phyloP scores from a whole-genome alignment of 305 asterid species.

The Solanum chacoense region DNA sequence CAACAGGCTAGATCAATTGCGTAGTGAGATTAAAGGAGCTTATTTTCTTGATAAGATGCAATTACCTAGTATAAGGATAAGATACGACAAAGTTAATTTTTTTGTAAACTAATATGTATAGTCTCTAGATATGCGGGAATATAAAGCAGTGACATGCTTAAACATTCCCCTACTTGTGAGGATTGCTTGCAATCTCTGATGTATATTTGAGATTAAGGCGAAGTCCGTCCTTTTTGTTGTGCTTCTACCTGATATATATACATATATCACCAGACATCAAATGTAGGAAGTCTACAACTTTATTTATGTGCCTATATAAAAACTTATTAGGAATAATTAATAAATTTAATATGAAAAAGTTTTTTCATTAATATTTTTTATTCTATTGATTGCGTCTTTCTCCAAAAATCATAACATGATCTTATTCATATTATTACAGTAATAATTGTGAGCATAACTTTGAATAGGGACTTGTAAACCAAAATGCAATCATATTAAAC shows the following conservation, averaged over 20 bases:
- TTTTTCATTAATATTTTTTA: neutral
- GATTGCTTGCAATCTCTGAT: no score
- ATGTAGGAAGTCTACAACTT: neutral
- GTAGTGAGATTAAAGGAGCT: neutral
- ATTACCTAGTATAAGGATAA: no score
- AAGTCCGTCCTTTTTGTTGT: no score
- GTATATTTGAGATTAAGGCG: no score
- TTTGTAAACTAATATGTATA: no score
- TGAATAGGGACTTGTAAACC: slow-evolving; percentile 41
- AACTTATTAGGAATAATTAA: neutral
- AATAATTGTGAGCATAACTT: slow-evolving; percentile 24
- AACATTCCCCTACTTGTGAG: no score
- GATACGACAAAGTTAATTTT: neutral
- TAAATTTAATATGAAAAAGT: neutral
- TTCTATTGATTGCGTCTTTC: neutral
- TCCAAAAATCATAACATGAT: neutral
- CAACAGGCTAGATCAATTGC: neutral
- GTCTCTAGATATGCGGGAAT: no score
- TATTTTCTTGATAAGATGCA: neutral
- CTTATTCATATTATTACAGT: slow-evolving; percentile 9
- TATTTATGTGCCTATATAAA: neutral
- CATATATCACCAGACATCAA: no score
- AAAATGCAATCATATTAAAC: slow-evolving; percentile 27
- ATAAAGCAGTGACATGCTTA: no score
- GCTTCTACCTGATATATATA: no score